Evolutionary conservation across 306 rosid genomes (phyloP), one percentile per base, ranked within the genome.

Genomic region (Gleditsia sinensis): DNA sequence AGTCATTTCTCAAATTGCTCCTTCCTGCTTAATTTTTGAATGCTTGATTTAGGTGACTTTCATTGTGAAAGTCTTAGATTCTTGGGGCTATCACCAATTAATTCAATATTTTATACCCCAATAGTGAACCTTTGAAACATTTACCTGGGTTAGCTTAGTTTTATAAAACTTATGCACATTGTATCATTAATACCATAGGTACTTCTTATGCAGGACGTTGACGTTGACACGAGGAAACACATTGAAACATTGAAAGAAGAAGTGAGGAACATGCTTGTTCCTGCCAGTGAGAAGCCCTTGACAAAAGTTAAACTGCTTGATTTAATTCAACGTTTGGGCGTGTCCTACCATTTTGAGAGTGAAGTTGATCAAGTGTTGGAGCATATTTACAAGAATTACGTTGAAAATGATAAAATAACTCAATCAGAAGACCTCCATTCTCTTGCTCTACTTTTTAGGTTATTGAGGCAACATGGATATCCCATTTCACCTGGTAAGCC

Each of bases 311-410:
- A 73, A 20, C 40, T 82, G 12, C 69, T 88, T 8, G 87, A 88
- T 54, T 54, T 83, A 55, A 71, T 86, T 12, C 91, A 80, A 5
- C 85, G 89, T 11, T 76, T 83, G 33, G 90, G 88, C 2, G 63
- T 19, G n/a, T 53, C 12, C 9, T 67, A 81, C 24, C 82, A 88
- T 61, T 83, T 86, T 28, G 84, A 88, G 42, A 5, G 1, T 9
- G 87, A 88, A 27, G 72, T 82, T 45, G 74, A 75, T 4, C 19
- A 69, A 32, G 16, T 77, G 24, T 39, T 86, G 54, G 40, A 65
- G 9, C 48, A 61, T 4, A 58, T 81, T 50, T 30, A 81, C 12
- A 21, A 54, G 0, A 48, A 28, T 16, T 33, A 59, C 20, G 49
- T 19, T 32, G 61, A 30, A 55, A 23, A 60, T 43, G 46, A 23